These are phyloP conservation scores for Kickxella alabastrina DNA, from an alignment of 192 early-diverging fungal species.

Conservation along the genomic window DNA sequence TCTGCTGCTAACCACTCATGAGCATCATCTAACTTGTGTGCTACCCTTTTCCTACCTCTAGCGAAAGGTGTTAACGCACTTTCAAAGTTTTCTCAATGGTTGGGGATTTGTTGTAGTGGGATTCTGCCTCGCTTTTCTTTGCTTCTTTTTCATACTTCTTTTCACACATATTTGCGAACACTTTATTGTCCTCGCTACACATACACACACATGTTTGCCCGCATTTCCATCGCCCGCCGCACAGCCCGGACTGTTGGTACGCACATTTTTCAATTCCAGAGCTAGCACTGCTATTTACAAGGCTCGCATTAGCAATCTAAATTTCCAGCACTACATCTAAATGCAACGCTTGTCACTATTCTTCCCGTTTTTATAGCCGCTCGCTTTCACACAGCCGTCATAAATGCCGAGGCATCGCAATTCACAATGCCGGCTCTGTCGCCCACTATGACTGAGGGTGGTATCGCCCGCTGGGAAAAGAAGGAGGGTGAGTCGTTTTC, in stretches of 20 bases:
- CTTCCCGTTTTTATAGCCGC: constrained; percentile 53
- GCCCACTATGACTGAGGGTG: constrained; percentile 97
- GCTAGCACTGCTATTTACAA: background rate
- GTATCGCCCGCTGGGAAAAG: constrained; percentile 91
- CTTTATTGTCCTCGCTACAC: background rate
- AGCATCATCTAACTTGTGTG: too few species aligned
- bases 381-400: constrained; percentile 61
- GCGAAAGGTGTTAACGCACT: too few species aligned
- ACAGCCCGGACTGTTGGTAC: constrained; percentile 30
- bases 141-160: background rate
- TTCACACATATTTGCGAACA: background rate
- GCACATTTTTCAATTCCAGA: background rate
- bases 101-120: too few species aligned
- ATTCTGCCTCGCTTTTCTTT: background rate
- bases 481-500: constrained; percentile 80
- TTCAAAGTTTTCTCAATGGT: too few species aligned
- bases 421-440: constrained; percentile 97
- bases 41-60: too few species aligned
- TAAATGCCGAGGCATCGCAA: constrained; percentile 26
- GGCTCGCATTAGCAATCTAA: background rate
- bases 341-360: background rate
- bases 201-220: constrained; percentile 23
- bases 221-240: constrained; percentile 30
- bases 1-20: too few species aligned
- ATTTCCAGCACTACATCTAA: background rate